These are phyloP conservation scores for Hirschioporus abietinus DNA, from an alignment of 768 basidiomycete genomes.

Conservation along the genomic window DNA sequence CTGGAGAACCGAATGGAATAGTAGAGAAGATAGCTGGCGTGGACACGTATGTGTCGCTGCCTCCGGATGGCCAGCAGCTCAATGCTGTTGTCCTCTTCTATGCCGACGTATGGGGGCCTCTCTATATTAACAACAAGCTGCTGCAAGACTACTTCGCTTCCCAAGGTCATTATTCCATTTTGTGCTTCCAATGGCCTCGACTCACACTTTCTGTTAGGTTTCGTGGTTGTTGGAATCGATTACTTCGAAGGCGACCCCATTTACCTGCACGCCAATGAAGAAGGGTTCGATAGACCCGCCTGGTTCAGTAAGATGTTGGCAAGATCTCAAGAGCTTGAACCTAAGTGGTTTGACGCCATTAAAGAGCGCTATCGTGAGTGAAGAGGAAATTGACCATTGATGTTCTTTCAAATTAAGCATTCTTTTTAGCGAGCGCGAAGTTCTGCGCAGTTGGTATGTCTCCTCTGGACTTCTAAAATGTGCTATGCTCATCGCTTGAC, in stretches of 20 bases:
- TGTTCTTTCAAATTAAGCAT: conserved; percentile 13
- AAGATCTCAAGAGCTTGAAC: conserved; percentile 34
- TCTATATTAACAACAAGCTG: conserved; percentile 52
- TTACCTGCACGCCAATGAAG: conserved; percentile 31
- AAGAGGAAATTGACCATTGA: background rate
- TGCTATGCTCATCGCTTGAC: background rate
- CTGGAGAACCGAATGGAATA: conserved; percentile 42
- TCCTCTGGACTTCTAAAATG: background rate
- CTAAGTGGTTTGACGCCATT: conserved; percentile 49
- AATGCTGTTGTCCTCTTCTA: conserved; percentile 51
- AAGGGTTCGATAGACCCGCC: conserved; percentile 29
- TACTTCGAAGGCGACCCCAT: conserved; percentile 61
- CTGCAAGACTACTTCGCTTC: conserved; percentile 62
- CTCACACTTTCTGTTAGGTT: conserved; percentile 24
- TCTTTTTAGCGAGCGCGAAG: conserved; percentile 24
- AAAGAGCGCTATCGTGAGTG: conserved; percentile 41
- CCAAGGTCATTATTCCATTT: conserved; percentile 34
- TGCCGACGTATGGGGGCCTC: conserved; percentile 55
- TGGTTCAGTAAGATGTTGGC: conserved; percentile 37
- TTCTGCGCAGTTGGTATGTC: conserved; percentile 43
- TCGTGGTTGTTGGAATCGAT: conserved; percentile 52
- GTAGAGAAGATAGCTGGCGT: conserved; percentile 36
- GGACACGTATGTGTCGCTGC: conserved; percentile 51
- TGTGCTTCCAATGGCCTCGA: background rate
- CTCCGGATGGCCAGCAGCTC: conserved; percentile 25